Percentiles rank a stretch among this genome's conserved stretches.
phyloP scores from a whole-genome alignment of 2,329 filamentous ascomycete species.

The Beauveria caledonica region DNA sequence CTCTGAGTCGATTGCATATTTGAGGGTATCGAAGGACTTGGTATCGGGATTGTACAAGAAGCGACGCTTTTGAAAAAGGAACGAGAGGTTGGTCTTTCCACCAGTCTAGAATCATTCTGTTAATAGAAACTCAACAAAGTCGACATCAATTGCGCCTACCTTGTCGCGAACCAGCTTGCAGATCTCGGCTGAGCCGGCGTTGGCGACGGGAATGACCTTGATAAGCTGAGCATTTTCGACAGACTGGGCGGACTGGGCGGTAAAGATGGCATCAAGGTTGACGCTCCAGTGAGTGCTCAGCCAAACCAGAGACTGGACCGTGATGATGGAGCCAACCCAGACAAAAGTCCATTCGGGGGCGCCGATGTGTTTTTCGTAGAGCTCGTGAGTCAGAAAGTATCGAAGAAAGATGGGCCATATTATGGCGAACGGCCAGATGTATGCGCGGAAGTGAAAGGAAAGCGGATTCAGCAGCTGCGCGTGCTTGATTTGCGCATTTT shows the following conservation, averaged over 20 bases:
- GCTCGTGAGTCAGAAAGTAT: conserved; percentile 72
- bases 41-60: conserved; percentile 73
- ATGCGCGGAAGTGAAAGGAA: conserved; percentile 71
- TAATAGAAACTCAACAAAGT: neutral
- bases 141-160: conserved; percentile 28
- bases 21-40: conserved; percentile 71
- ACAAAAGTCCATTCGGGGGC: conserved; percentile 98
- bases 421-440: conserved; percentile 87
- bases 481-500: conserved; percentile 80
- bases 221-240: conserved; percentile 74
- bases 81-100: conserved; percentile 71
- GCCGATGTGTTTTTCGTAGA: conserved; percentile 85
- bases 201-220: conserved; percentile 84
- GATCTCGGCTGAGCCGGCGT: conserved; percentile 84
- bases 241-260: conserved; percentile 59
- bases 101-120: conserved; percentile 40
- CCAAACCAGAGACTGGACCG: conserved; percentile 82
- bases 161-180: conserved; percentile 72
- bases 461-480: conserved; percentile 85
- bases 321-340: conserved; percentile 82
- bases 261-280: conserved; percentile 74
- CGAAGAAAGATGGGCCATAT: conserved; percentile 88
- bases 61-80: conserved; percentile 95
- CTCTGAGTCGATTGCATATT: conserved; percentile 75
- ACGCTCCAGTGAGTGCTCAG: conserved; percentile 98